These are phyloP conservation scores for Amniculicola lignicola DNA, from an alignment of 495 filamentous ascomycete genomes.

Conservation along the genomic window DNA sequence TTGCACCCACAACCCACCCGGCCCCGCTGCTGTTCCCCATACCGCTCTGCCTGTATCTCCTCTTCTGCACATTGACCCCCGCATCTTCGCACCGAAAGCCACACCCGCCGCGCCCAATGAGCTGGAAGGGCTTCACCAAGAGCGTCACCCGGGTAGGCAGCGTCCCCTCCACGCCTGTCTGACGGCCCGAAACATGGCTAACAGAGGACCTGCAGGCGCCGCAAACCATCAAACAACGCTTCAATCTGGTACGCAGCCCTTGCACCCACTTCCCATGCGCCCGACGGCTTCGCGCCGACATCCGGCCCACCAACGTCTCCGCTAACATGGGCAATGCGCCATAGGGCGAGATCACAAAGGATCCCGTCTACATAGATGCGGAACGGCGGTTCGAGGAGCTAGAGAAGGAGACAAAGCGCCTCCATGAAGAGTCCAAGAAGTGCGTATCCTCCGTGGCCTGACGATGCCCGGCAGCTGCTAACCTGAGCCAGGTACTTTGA, in stretches of 20 bases:
- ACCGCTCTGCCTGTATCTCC: not conserved
- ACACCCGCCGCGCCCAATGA: conserved; percentile 59
- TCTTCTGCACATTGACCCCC: not conserved
- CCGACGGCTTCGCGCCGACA: conserved; percentile 19
- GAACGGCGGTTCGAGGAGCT: conserved; percentile 93
- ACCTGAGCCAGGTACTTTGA: conserved; percentile 65
- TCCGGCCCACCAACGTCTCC: conserved; percentile 16
- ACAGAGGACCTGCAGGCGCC: conserved; percentile 63
- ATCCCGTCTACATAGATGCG: conserved; percentile 90
- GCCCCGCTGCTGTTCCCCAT: not conserved
- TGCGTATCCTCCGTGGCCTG: conserved; percentile 38
- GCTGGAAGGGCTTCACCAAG: conserved; percentile 94
- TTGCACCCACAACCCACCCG: not conserved
- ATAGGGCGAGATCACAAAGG: conserved; percentile 83
- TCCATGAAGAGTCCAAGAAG: conserved; percentile 92
- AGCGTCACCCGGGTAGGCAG: conserved; percentile 69
- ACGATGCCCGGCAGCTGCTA: not conserved
- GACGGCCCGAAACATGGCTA: conserved; percentile 12
- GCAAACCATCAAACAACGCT: conserved; percentile 83
- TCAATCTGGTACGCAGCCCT: conserved; percentile 66
- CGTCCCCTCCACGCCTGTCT: not conserved
- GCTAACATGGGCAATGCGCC: conserved; percentile 9
- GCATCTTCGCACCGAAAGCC: not conserved
- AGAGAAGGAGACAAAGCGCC: conserved; percentile 88
- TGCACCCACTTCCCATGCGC: not conserved